Percentiles rank a stretch among this genome's conserved stretches.
Conservation (phyloP, 169 alveolate genomes). For the Plasmodium billcollinsi region DNA sequence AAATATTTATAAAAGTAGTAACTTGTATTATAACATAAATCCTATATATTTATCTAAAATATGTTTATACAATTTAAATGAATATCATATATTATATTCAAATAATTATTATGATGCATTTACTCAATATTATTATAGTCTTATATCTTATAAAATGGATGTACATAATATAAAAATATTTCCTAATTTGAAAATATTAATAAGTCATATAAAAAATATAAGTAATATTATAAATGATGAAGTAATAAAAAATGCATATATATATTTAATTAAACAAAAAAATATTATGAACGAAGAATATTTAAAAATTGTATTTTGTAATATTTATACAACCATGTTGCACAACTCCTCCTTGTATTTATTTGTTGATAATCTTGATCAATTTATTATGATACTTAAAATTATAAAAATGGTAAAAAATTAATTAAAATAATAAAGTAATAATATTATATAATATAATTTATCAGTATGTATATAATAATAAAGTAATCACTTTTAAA, state of each 20-base stretch:
- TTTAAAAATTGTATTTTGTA: slow-evolving; percentile 6
- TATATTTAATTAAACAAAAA: slow-evolving; percentile 71
- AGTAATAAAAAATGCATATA: slow-evolving; percentile 46
- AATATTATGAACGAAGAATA: slow-evolving; percentile 34
- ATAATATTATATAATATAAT: not conserved
- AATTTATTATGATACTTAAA: slow-evolving; percentile 43
- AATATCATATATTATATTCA: slow-evolving; percentile 61
- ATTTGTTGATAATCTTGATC: slow-evolving; percentile 48
- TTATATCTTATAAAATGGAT: slow-evolving; percentile 65
- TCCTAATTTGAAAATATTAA: slow-evolving; percentile 64
- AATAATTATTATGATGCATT: slow-evolving; percentile 69
- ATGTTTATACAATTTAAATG: slow-evolving; percentile 74
- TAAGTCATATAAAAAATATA: slow-evolving; percentile 69
- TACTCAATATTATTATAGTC: slow-evolving; percentile 68
- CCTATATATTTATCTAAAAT: slow-evolving; percentile 74
- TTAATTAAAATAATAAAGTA: slow-evolving; percentile 4
- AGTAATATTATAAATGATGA: slow-evolving; percentile 70
- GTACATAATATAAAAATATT: slow-evolving; percentile 55
- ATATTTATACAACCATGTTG: slow-evolving; percentile 23
- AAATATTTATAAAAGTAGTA: slow-evolving; percentile 60
- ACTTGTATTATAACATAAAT: slow-evolving; percentile 57
- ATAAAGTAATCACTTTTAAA: not conserved
- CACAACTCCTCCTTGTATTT: slow-evolving; percentile 58
- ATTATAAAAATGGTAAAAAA: slow-evolving; percentile 9
- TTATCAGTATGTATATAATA: not conserved